phyloP scores from a whole-genome alignment of 352 stramenopile genomes.

The Saprolegnia parasitica region DNA sequence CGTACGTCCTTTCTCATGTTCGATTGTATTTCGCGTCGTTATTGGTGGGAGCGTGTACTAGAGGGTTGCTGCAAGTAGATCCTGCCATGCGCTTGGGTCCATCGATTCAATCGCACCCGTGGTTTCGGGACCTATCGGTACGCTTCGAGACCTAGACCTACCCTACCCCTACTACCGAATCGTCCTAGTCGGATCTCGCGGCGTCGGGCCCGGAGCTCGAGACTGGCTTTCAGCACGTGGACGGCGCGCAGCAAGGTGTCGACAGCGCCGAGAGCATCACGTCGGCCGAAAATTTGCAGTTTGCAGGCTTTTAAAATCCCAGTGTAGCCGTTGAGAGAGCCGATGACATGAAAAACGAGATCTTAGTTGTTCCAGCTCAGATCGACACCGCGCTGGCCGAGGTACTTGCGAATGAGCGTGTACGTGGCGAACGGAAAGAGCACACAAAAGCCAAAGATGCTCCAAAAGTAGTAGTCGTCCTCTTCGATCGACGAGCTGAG shows the following conservation, averaged over 20 bases:
- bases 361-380: slow-evolving; percentile 27
- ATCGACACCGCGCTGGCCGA: slow-evolving; percentile 16
- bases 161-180: too few relatives aligned
- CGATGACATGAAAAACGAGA: not conserved
- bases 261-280: slow-evolving; percentile 29
- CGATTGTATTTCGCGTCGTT: not conserved
- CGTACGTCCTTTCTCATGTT: slow-evolving; percentile 1
- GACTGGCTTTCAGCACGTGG: not conserved
- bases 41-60: slow-evolving; percentile 30
- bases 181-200: not conserved
- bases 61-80: slow-evolving; percentile 36
- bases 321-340: not conserved
- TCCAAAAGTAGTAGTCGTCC: slow-evolving; percentile 35
- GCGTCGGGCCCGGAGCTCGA: not conserved
- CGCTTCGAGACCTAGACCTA: not conserved
- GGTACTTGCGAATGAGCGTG: slow-evolving; percentile 9
- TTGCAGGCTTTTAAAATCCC: slow-evolving; percentile 18
- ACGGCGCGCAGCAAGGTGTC: not conserved
- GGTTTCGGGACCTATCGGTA: slow-evolving; percentile 46
- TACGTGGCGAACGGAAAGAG: slow-evolving; percentile 31
- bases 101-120: slow-evolving; percentile 48
- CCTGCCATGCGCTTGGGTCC: slow-evolving; percentile 44
- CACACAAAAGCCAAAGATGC: slow-evolving; percentile 34
- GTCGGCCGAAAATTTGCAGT: slow-evolving; percentile 22
- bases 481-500: slow-evolving; percentile 36